Evolutionary conservation across 2,329 filamentous ascomycete species (phyloP), one percentile per base, ranked within the genome.

Genomic region (Hypoxylon sp.): DNA sequence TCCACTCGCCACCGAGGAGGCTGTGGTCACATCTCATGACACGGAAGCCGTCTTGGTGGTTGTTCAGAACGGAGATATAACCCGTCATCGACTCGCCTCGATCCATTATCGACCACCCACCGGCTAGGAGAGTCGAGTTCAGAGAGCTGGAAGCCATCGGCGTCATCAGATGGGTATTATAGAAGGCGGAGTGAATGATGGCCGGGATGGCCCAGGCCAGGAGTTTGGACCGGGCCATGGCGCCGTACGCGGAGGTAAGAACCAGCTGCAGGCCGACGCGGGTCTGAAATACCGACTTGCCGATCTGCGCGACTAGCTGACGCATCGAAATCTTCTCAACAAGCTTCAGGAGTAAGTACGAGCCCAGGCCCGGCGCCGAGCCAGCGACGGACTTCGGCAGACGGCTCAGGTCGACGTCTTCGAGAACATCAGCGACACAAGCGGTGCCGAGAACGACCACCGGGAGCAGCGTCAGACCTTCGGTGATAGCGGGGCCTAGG

Each of bases 1-100:
- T 83, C 94, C 94, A 99, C 75, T 97, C 90, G 29, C 95, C 95
- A 35, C 95, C 95, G 1, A 99, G 82, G 26, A 99, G 81, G 69
- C 92, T 97, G 74, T 99, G 95, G 69, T 98, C 95, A 73, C 92
- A 97, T 58, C 95, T 86, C 81, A 99, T 85, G 13, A 93, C 86
- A 1, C 92, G 85, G 75, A 91, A 97, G 1, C 87, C 84, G 33
- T 85, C 80, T 4, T 87, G 76, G 6, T 81, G 71, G 71, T 87
- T 95, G 65, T 99, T 91, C 21, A 97, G 73, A 1, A 99, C 91
- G 0, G 94, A 97, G 38, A 99, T 81, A 70, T 99, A 98, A 5
- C 95, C 95, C 0, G 95, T 98, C 45, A 89, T 75, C 0, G 92
- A 97, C 74, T 98, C 95, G 64, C 85, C 82, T 9, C 95, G 87